phyloP scores from a whole-genome alignment of 305 asterid species.

The Fraxinus ornus region DNA sequence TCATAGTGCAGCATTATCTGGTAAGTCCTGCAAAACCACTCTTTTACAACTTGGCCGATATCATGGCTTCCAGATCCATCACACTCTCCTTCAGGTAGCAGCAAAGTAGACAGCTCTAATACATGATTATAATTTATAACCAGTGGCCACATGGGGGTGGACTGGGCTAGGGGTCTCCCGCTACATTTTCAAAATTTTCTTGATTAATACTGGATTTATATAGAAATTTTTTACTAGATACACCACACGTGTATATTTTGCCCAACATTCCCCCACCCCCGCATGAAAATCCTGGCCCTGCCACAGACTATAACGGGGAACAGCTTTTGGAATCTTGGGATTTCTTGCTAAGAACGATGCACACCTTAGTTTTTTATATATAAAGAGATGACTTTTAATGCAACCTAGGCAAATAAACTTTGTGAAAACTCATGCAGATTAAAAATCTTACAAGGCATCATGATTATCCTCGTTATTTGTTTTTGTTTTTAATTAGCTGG shows the following conservation, averaged over 20 bases:
- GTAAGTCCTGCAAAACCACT: slow-evolving; percentile 32
- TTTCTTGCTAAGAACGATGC: background rate
- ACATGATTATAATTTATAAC: background rate
- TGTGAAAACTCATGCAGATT: background rate
- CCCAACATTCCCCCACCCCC: background rate
- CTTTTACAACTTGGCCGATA: background rate
- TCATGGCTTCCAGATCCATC: background rate
- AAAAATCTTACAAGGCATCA: background rate
- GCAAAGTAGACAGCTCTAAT: background rate
- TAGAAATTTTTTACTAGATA: background rate
- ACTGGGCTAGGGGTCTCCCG: background rate
- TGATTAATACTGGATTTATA: background rate
- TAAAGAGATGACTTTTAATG: background rate
- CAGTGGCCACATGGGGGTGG: background rate
- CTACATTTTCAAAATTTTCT: background rate
- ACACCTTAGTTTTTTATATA: background rate
- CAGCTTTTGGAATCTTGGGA: background rate
- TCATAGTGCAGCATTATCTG: slow-evolving; percentile 89
- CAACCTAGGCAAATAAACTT: background rate
- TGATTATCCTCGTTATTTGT: background rate
- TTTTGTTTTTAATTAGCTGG: slow-evolving; percentile 39
- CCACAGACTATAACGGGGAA: background rate
- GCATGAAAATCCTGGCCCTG: background rate
- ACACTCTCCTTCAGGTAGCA: background rate
- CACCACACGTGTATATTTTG: background rate